A percentile compares a stretch with the other conserved stretches of the same genome.
These are phyloP conservation scores for Hortiboletus flavorubellus DNA, from an alignment of 768 basidiomycete species.

Conservation along the genomic window DNA sequence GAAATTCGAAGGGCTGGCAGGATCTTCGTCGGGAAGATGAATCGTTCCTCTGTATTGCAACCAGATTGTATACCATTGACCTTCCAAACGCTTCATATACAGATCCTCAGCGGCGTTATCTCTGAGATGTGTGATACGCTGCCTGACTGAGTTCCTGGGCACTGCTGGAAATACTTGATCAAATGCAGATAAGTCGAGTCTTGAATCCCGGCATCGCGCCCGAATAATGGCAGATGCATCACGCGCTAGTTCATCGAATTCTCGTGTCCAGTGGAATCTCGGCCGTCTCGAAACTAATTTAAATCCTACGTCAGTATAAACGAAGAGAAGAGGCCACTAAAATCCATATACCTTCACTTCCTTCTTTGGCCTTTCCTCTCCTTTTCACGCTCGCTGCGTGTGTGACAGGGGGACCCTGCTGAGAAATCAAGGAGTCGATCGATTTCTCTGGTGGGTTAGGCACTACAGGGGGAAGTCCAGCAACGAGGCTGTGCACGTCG, in stretches of 20 bases:
- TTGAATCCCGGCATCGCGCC: constrained; percentile 65
- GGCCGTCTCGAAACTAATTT: constrained; percentile 43
- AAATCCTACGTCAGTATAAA: constrained; percentile 3
- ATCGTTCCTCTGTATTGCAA: constrained; percentile 61
- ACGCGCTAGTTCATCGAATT: constrained; percentile 85
- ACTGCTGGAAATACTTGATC: constrained; percentile 79
- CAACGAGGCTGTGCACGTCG: background rate
- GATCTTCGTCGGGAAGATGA: constrained; percentile 69
- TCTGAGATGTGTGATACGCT: constrained; percentile 58
- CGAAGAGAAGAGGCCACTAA: background rate
- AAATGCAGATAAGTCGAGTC: constrained; percentile 69
- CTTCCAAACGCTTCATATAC: constrained; percentile 76
- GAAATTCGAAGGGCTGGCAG: constrained; percentile 65
- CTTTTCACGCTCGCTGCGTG: constrained; percentile 34
- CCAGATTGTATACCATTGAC: constrained; percentile 82
- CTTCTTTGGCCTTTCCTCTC: constrained; percentile 29
- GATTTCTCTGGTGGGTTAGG: constrained; percentile 49
- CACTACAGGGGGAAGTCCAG: constrained; percentile 38
- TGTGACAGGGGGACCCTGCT: constrained; percentile 45
- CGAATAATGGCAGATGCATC: constrained; percentile 82
- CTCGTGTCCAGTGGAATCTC: constrained; percentile 79
- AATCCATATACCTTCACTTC: constrained; percentile 27
- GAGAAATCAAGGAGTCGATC: constrained; percentile 46
- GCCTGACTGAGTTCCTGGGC: constrained; percentile 68
- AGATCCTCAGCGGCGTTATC: constrained; percentile 64